Base-by-base conservation (phyloP, 768 basidiomycete species). In the Scleroderma citrinum region DNA sequence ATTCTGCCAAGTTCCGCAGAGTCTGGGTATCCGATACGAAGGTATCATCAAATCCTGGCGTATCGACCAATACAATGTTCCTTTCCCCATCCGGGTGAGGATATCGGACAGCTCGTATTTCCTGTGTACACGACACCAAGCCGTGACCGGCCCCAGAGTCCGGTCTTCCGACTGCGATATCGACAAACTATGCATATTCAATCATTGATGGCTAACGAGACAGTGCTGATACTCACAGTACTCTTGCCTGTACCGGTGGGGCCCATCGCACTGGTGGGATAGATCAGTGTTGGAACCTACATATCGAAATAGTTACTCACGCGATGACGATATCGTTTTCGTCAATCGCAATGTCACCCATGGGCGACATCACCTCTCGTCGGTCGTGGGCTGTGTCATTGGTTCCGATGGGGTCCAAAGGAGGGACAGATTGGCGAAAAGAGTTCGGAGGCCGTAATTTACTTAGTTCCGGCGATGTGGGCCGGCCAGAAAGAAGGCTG, bases 161-260 rank as follows among this genome's bases (percentile, higher is more conserved):
- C 44, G 23, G 43, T 7, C n/a, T 29, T 35, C 34, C 34, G 13
- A 35, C 34, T 35, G 34, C 34, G n/a, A 3, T 3, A n/a, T n/a
- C 34, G 34, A 29, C 12, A 44, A 31, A 29, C 31, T 23, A 11
- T 26, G 26, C 10, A 44, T 5, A 31, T 13, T n/a, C 11, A n/a
- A 7, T 17, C 5, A 31, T 29, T 10, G 31, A 21, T 11, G 3
- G 43, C 14, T 39, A 10, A 35, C 13, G 13, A 35, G 34, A 35
- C n/a, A 12, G 12, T 14, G 34, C 5, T 13, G 34, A 5, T 35
- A 43, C 59, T 47, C 34, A 66, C 66, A 6, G 58, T 52, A 52
- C 61, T 67, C 52, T 67, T 67, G 10, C 64, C 66, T 5, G 54
- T 48, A 3, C 66, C 66, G 0, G 61, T 67, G 17, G 60, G 59